phyloP scores from a whole-genome alignment of 768 basidiomycete genomes.

The Termitomyces sp. region DNA sequence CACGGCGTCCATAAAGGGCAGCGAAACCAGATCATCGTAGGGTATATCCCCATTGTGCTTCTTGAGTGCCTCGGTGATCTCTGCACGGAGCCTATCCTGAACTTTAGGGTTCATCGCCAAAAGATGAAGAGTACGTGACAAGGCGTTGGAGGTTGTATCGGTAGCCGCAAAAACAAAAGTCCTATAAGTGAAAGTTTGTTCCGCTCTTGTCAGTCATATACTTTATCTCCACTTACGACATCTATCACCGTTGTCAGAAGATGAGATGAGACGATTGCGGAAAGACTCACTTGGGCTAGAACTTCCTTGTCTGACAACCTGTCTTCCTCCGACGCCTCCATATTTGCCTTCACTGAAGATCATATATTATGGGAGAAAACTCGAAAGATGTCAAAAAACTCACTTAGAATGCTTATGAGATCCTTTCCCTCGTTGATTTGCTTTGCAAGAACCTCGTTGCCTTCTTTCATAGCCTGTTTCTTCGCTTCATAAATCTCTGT shows the following conservation, averaged over 20 bases:
- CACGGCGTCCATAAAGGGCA: no score
- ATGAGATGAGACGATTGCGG: neutral
- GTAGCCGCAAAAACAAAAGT: neutral
- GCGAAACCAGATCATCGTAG: neutral
- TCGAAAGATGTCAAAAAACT: neutral
- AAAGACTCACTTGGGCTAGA: neutral
- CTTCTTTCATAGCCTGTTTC: conserved; percentile 2
- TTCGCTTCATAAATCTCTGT: conserved; percentile 6
- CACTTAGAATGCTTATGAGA: neutral
- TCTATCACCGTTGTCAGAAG: neutral
- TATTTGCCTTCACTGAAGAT: neutral
- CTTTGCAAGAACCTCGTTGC: neutral
- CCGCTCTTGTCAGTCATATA: neutral
- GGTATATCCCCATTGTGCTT: neutral
- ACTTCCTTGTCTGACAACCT: neutral
- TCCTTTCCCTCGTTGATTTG: neutral
- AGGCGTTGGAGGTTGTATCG: neutral
- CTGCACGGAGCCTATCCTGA: neutral
- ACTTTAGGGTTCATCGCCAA: neutral
- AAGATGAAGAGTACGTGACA: neutral
- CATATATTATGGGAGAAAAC: no score
- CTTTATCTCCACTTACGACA: neutral
- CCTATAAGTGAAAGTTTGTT: neutral
- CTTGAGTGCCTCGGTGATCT: neutral
- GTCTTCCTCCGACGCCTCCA: neutral